Base-by-base conservation (phyloP, 331 rosid species). In the Spiraea crenata region DNA sequence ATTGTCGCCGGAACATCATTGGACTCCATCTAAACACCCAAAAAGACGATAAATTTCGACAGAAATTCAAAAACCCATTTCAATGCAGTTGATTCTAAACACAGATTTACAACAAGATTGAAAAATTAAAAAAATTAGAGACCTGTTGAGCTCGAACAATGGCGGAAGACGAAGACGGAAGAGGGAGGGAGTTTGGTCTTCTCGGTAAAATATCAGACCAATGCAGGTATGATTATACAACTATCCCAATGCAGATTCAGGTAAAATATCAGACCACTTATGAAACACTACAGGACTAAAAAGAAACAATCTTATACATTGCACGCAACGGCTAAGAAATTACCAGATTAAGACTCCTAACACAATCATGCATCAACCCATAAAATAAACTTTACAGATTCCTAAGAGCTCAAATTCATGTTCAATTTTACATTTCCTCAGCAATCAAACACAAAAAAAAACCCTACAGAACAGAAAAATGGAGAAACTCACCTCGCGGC, bases 141-240 rank as follows among this genome's bases (percentile, higher is more conserved):
- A 85, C 89, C 89, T 79, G 84, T 77, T 89, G 91, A 25, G 96
- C 89, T 65, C 91, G 86, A 75, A 85, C 67, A 57, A 85, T 56
- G 38, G 79, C 63, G 67, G 76, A 9, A 57, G 74, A 56, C 20
- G 80, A 78, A 34, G 75, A 65, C 12, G 80, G 25, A 75, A 87
- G 0, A 17, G 83, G 68, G 55, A 74, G 63, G 7, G 89, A 72
- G 45, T 49, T 81, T 44, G 74, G 31, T 35, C 74, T 58, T 20
- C 3, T 78, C 0, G 52, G 16, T n/a, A n/a, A n/a, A n/a, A n/a
- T n/a, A 77, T 52, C 51, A 31, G 65, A 35, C 46, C 70, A 77
- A 57, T 20, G 67, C 42, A 64, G 41, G 57, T 45, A 20, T 61
- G 69, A 34, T 77, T 77, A 72, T 63, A 70, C 61, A 14, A 70